Percentiles rank a stretch among this genome's conserved stretches.
Conservation (phyloP, 163 green algal species). For the Chloroidium sp. region DNA sequence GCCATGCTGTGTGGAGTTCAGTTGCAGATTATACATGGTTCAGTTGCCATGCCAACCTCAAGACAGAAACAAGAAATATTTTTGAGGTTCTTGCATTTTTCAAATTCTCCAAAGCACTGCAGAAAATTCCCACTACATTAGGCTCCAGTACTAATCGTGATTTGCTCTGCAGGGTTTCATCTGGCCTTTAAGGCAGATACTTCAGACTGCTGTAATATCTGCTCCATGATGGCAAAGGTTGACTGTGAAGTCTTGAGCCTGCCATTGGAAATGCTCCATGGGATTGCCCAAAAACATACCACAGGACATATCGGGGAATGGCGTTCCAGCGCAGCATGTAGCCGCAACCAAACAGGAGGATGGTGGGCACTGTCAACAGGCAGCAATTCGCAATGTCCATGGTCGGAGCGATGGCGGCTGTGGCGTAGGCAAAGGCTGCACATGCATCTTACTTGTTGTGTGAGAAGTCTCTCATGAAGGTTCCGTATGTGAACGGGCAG, state of each 20-base stretch:
- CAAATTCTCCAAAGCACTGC: not conserved
- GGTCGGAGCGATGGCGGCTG: slow-evolving; percentile 42
- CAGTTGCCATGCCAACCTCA: too few relatives aligned
- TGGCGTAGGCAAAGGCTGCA: slow-evolving; percentile 45
- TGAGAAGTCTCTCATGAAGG: not conserved
- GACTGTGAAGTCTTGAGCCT: not conserved
- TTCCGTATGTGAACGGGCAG: not conserved
- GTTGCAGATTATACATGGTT: too few relatives aligned
- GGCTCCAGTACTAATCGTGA: not conserved
- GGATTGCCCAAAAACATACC: not conserved
- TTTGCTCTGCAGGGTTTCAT: not conserved
- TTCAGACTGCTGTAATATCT: not conserved
- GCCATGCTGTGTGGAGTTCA: too few relatives aligned
- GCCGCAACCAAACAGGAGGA: slow-evolving; percentile 13
- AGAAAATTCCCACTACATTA: not conserved
- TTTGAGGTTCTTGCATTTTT: too few relatives aligned
- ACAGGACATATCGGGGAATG: slow-evolving; percentile 9
- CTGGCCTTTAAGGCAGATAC: not conserved
- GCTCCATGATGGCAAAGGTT: not conserved
- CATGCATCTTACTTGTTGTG: too few relatives aligned
- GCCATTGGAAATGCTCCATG: not conserved
- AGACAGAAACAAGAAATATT: too few relatives aligned
- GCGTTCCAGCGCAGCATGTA: slow-evolving; percentile 13
- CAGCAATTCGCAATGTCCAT: slow-evolving; percentile 58
- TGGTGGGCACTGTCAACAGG: slow-evolving; percentile 33